Evolutionary conservation across 352 stramenopile genomes (phyloP).

Genomic region (Globisporangium recalcitrans): DNA sequence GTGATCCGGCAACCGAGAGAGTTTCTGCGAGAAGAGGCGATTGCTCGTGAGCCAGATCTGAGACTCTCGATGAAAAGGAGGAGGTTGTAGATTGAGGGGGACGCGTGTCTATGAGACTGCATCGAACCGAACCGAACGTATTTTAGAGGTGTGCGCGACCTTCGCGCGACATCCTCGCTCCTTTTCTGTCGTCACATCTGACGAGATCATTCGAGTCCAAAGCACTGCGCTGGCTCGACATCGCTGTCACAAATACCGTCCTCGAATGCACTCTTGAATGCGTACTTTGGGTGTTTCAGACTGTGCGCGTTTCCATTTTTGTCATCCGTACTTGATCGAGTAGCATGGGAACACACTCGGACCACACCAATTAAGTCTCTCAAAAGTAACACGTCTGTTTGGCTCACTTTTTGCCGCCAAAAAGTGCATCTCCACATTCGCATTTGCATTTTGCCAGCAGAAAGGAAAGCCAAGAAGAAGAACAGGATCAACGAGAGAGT

Average conservation of each 20-base stretch:
- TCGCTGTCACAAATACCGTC: no score
- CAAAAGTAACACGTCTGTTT: background rate
- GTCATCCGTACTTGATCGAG: background rate
- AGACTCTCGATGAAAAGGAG: background rate
- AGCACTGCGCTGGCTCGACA: no score
- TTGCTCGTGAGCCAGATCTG: background rate
- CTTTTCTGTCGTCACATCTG: no score
- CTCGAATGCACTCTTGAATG: no score
- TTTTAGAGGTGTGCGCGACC: background rate
- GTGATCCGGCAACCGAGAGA: background rate
- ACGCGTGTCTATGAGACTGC: conserved; percentile 11
- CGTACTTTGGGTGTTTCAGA: background rate
- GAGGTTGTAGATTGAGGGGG: background rate
- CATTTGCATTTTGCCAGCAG: background rate
- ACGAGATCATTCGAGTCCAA: no score
- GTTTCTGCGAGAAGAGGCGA: background rate
- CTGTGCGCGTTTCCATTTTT: background rate
- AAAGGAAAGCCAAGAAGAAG: conserved; percentile 1
- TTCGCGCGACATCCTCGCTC: conserved; percentile 4
- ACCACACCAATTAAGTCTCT: background rate
- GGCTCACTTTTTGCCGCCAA: background rate
- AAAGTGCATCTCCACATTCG: background rate
- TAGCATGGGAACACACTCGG: background rate
- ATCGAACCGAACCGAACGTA: conserved; percentile 13
- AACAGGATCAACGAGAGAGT: no score